These are phyloP conservation scores for Fraxinus floribunda DNA, from an alignment of 305 asterid species.

Conservation along the genomic window DNA sequence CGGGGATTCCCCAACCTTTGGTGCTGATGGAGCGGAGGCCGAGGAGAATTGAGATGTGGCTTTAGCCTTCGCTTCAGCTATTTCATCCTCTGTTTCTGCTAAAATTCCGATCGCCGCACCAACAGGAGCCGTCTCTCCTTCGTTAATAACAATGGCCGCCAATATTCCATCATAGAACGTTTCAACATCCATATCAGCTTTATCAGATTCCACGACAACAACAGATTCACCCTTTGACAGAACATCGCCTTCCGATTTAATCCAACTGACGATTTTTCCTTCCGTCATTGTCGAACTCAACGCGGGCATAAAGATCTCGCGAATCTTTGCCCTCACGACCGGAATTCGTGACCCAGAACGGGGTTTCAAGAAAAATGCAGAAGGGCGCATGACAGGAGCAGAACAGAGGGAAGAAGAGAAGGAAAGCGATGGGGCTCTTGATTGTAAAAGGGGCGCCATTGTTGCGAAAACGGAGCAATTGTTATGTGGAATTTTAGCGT, in stretches of 20 bases:
- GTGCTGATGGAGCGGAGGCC: slow-evolving; percentile 30
- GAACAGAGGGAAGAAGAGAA: slow-evolving; percentile 48
- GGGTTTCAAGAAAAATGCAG: slow-evolving; percentile 35
- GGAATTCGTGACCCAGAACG: slow-evolving; percentile 36
- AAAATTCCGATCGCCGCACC: slow-evolving; percentile 80
- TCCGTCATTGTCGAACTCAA: slow-evolving; percentile 97
- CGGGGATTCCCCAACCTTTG: slow-evolving; percentile 32
- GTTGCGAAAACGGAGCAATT: neutral
- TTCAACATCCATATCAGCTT: slow-evolving; percentile 98
- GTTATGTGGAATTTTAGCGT: neutral
- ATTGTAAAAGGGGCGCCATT: slow-evolving; percentile 45
- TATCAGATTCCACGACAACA: slow-evolving; percentile 91
- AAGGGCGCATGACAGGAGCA: slow-evolving; percentile 31
- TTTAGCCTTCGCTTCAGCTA: slow-evolving; percentile 72
- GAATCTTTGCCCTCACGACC: slow-evolving; percentile 39
- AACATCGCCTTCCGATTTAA: slow-evolving; percentile 83
- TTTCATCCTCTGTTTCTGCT: slow-evolving; percentile 77
- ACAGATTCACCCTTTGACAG: slow-evolving; percentile 84
- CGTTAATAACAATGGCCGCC: slow-evolving; percentile 81
- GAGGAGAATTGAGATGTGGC: slow-evolving; percentile 50
- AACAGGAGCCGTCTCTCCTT: slow-evolving; percentile 75
- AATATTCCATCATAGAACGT: slow-evolving; percentile 81
- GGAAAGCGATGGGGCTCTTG: slow-evolving; percentile 41
- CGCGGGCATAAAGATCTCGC: slow-evolving; percentile 94
- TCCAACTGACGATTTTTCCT: slow-evolving; percentile 91